Percentiles rank a stretch among this genome's conserved stretches.
Evolutionary conservation across 345 rosid genomes (phyloP).

Genomic region (Litchi chinensis): DNA sequence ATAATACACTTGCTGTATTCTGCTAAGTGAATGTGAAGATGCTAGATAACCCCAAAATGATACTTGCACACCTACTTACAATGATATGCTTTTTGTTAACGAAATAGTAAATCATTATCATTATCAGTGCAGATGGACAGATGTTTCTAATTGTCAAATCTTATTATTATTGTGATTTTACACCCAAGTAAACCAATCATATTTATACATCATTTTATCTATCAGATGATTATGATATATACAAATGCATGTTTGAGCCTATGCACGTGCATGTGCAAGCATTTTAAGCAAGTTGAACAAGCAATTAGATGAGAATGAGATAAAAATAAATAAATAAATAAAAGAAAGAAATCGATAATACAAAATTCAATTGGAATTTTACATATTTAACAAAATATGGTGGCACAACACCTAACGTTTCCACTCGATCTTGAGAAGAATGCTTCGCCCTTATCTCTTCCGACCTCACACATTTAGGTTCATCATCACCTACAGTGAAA

Average conservation of each 20-base stretch:
- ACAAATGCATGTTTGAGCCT: neutral
- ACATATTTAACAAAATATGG: slow-evolving; percentile 93
- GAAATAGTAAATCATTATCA: too few species aligned
- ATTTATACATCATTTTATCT: neutral
- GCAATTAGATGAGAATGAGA: neutral
- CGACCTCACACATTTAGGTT: slow-evolving; percentile 85
- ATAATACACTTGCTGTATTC: neutral
- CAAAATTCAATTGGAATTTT: neutral
- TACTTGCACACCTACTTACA: too few species aligned
- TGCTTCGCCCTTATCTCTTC: slow-evolving; percentile 99
- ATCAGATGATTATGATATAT: neutral
- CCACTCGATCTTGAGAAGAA: slow-evolving; percentile 94
- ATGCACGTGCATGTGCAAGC: neutral
- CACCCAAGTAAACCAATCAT: too few species aligned
- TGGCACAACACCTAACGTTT: slow-evolving; percentile 92
- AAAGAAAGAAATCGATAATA: neutral
- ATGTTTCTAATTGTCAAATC: neutral
- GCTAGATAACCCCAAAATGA: too few species aligned
- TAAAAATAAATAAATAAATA: neutral
- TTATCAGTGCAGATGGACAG: neutral
- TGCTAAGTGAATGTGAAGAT: neutral
- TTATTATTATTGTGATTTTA: too few species aligned
- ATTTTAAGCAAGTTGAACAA: neutral
- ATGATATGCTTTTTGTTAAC: too few species aligned
- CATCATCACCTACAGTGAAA: slow-evolving; percentile 93